Evolutionary conservation across 108 stramenopile genomes (phyloP).

Genomic region (Seminavis robusta): DNA sequence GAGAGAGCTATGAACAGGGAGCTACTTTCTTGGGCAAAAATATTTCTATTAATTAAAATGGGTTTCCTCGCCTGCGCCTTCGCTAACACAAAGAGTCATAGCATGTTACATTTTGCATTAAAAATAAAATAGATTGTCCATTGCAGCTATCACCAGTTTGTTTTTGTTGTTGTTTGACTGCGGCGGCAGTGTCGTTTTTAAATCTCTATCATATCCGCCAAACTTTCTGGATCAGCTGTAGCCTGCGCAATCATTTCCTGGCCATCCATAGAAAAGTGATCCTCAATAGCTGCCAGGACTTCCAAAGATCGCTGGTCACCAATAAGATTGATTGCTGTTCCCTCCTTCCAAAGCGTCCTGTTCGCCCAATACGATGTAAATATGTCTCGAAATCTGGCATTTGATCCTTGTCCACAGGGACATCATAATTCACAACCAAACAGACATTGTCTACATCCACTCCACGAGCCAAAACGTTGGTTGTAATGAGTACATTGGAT

Average conservation of each 20-base stretch:
- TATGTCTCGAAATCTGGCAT: conserved; percentile 93
- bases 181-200: no score
- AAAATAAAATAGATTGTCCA: no score
- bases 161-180: no score
- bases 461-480: conserved; percentile 95
- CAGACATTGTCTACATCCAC: conserved; percentile 97
- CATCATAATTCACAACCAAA: conserved; percentile 96
- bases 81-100: no score
- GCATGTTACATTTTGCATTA: no score
- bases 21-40: no score
- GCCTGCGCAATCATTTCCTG: conserved; percentile 87
- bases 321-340: conserved; percentile 87
- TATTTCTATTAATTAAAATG: no score
- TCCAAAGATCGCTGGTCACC: conserved; percentile 64
- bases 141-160: no score
- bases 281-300: conserved; percentile 81
- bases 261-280: conserved; percentile 72
- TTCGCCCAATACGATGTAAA: conserved; percentile 91
- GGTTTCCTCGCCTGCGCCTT: no score
- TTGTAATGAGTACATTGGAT: conserved; percentile 94
- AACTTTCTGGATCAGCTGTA: conserved; percentile 73
- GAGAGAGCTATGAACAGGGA: no score
- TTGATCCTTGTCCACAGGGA: conserved; percentile 71
- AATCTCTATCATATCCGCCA: conserved; percentile 83
- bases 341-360: conserved; percentile 88